Evolutionary conservation across 2,329 filamentous ascomycete genomes (phyloP), one percentile per base, ranked within the genome.

Genomic region (Verticillium albo-atrum): DNA sequence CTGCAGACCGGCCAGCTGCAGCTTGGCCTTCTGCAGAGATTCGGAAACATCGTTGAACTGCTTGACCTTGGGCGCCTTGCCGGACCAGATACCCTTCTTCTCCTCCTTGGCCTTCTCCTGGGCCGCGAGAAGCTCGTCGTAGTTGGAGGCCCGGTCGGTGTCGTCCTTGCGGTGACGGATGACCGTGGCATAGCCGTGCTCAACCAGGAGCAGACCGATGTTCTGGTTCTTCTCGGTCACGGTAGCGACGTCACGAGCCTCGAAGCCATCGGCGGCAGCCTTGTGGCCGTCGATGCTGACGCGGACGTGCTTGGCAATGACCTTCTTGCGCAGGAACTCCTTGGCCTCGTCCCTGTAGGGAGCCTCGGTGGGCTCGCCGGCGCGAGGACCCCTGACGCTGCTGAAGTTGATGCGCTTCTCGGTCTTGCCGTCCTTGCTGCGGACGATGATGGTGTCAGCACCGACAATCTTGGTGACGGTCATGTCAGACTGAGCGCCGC

Each of bases 81-180:
- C 84, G 20, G 90, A 92, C 93, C 94, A 98, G 81, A 99, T 95
- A 56, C 95, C 95, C 79, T 94, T 96, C 76, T 89, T 88, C 67
- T 91, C 91, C 63, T 90, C 87, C 77, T 96, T 93, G 56, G 95
- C 94, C 61, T 81, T 83, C 69, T 92, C 89, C 71, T 95, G 91
- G 3, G 91, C 91, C 35, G 87, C 87, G 20, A 95, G 81, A 14
- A 96, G 82, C 69, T 94, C 90, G 68, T 99, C 95, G 71, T 98
- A 99, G 74, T 97, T 93, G 20, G 93, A 89, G 55, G 93, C 94
- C 57, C 95, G 86, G 74, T 99, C 95, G 4, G 91, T 91, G 70
- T 99, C 95, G 69, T 98, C 94, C 75, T 94, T 91, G 64, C 93
- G 87, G 77, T 99, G 95, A 62, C 95, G 89, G 69, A 99, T 96